Evolutionary conservation across 2,329 filamentous ascomycete genomes (phyloP).

Genomic region (Dryadomyces sulphureus): DNA sequence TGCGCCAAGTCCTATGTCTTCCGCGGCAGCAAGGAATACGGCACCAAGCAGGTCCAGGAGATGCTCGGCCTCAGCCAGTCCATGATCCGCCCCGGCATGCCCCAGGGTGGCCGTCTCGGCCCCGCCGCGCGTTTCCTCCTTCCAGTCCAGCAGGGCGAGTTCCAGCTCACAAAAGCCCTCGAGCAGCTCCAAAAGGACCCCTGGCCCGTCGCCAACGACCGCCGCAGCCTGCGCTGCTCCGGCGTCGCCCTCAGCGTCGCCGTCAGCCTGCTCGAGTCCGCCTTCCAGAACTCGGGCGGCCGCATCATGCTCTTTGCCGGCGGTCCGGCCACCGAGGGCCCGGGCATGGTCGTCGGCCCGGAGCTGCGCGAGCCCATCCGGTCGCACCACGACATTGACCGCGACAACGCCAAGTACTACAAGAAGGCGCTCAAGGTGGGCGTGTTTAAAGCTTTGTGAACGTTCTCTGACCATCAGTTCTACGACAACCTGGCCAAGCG

Average conservation of each 20-base stretch:
- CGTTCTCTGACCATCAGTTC: slow-evolving; percentile 40
- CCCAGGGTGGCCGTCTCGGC: slow-evolving; percentile 59
- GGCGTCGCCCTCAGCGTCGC: slow-evolving; percentile 95
- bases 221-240: slow-evolving; percentile 79
- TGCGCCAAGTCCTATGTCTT: slow-evolving; percentile 99
- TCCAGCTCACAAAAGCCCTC: slow-evolving; percentile 89
- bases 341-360: slow-evolving; percentile 90
- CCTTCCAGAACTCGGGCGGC: slow-evolving; percentile 88
- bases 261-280: slow-evolving; percentile 80
- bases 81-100: slow-evolving; percentile 58
- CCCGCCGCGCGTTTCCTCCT: slow-evolving; percentile 82
- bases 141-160: slow-evolving; percentile 89
- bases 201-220: slow-evolving; percentile 91
- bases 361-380: slow-evolving; percentile 93
- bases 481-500: slow-evolving; percentile 91
- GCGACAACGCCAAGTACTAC: slow-evolving; percentile 98
- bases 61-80: slow-evolving; percentile 79
- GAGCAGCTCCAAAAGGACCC: slow-evolving; percentile 94
- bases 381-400: slow-evolving; percentile 96
- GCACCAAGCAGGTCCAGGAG: slow-evolving; percentile 97
- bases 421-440: slow-evolving; percentile 95
- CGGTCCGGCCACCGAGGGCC: slow-evolving; percentile 87
- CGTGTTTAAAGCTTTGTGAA: background rate
- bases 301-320: slow-evolving; percentile 96
- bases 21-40: slow-evolving; percentile 92